Base-by-base conservation (phyloP, 768 basidiomycete genomes). In the Amanita polypyramis region DNA sequence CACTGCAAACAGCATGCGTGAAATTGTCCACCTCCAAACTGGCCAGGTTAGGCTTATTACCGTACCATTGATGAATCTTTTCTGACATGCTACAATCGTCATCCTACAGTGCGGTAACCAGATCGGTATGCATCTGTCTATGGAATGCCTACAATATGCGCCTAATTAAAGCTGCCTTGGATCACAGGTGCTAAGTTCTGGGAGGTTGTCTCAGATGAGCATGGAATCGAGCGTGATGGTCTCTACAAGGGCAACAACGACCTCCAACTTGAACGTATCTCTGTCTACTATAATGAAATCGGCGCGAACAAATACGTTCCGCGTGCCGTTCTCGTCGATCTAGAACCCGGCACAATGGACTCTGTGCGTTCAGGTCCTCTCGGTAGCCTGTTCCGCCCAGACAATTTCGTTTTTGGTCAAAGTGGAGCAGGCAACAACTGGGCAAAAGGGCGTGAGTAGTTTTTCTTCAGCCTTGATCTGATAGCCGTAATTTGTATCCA, bases 351-450 rank as follows among this genome's bases (percentile, higher is more conserved):
- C 54, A 92, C 89, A 44, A 91, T 92, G 89, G 89, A 92, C 63
- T 86, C 90, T 51, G 82, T 92, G 51, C 87, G 87, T 68, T 84
- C 85, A 44, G 89, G 90, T 44, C 88, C 91, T 57, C 78, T 95
- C 47, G 93, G 94, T 61, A 70, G 72, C 55, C 81, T 98, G 55
- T 97, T 96, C 88, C 84, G 91, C 59, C 94, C 94, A 32, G 94
- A 96, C 72, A 97, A 96, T 78, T 95, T 95, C 62, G 92, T 97
- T 60, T 96, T 94, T 55, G 95, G 93, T 48, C 95, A 98, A 70
- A 92, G 82, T 66, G 93, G 93, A 70, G 95, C 93, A 58, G 94
- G 95, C 62, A 97, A 99, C 81, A 98, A 98, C 74, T 98, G 96
- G 96, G 95, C 96, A 19, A 99, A 98, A 84, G 95, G 95, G 76